Conservation (phyloP, 192 early-diverging fungal species). For the Dimargaris xerosporica region DNA sequence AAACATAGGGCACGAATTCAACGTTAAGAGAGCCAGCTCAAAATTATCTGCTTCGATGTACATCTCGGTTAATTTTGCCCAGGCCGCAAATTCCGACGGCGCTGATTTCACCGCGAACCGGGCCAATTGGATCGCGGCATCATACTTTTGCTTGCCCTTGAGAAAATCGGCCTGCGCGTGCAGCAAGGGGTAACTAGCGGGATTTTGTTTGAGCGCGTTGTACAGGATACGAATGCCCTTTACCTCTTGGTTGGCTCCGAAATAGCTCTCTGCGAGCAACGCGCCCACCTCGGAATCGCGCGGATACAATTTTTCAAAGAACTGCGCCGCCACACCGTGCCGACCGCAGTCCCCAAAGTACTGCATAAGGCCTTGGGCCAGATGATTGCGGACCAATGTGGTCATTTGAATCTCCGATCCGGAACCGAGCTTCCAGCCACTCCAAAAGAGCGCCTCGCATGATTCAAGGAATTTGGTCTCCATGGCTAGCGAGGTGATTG, state of each 20-base stretch:
- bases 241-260: slow-evolving; percentile 78
- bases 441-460: slow-evolving; percentile 65
- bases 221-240: slow-evolving; percentile 82
- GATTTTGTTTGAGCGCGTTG: slow-evolving; percentile 57
- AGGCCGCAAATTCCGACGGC: slow-evolving; percentile 87
- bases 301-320: slow-evolving; percentile 50
- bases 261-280: slow-evolving; percentile 64
- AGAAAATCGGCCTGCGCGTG: slow-evolving; percentile 86
- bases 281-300: slow-evolving; percentile 85
- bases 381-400: slow-evolving; percentile 72
- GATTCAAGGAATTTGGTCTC: slow-evolving; percentile 80
- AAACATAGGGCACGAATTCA: slow-evolving; percentile 99
- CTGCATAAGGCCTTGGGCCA: slow-evolving; percentile 75
- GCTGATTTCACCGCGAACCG: slow-evolving; percentile 88
- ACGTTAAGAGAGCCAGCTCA: slow-evolving; percentile 70
- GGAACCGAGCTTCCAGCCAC: slow-evolving; percentile 85
- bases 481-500: slow-evolving; percentile 51
- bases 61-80: slow-evolving; percentile 89
- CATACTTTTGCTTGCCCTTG: slow-evolving; percentile 50
- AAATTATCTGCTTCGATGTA: slow-evolving; percentile 77
- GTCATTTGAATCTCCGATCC: slow-evolving; percentile 91
- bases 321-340: slow-evolving; percentile 56
- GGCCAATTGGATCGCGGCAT: slow-evolving; percentile 72
- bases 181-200: slow-evolving; percentile 64
- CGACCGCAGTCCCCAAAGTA: slow-evolving; percentile 81